Percentiles rank a stretch among this genome's conserved stretches.
These are phyloP conservation scores for Trichoderma cornu-damae DNA, from an alignment of 2,329 filamentous ascomycete genomes.

Conservation along the genomic window DNA sequence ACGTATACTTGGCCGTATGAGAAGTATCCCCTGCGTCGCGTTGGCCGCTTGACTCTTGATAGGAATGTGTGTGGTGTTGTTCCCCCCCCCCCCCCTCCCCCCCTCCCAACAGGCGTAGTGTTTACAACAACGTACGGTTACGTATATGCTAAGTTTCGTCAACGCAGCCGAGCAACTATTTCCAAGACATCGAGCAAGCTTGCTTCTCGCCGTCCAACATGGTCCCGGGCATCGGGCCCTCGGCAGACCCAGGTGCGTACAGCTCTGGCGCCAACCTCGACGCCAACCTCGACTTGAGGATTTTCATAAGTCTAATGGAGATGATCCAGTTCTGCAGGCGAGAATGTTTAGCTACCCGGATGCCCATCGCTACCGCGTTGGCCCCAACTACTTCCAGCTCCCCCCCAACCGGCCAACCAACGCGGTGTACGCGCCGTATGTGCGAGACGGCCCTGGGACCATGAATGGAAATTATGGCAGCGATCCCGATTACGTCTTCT, in stretches of 20 bases:
- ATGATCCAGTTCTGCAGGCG: constrained; percentile 47
- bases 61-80: constrained; percentile 55
- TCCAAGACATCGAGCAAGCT: constrained; percentile 63
- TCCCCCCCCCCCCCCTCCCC: constrained; percentile 33
- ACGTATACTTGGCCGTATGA: constrained; percentile 65
- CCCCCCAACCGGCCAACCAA: constrained; percentile 51
- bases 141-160: not conserved
- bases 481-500: constrained; percentile 52
- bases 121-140: too few relatives aligned
- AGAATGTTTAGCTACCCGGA: constrained; percentile 59
- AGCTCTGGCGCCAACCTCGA: too few relatives aligned
- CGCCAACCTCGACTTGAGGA: too few relatives aligned
- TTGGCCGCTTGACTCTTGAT: constrained; percentile 61
- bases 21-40: constrained; percentile 56
- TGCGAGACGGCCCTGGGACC: constrained; percentile 67
- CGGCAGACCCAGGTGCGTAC: constrained; percentile 49
- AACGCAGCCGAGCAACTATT: constrained; percentile 55
- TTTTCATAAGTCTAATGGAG: not conserved
- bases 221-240: constrained; percentile 58
- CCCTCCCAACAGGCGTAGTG: too few relatives aligned
- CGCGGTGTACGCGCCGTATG: constrained; percentile 58
- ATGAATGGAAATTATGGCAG: constrained; percentile 59
- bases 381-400: constrained; percentile 60
- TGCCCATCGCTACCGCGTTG: constrained; percentile 58
- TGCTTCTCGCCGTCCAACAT: constrained; percentile 61